Percentiles rank a stretch among this genome's conserved stretches.
phyloP scores from a whole-genome alignment of 129 eudicot genomes.

The Arctium lappa region DNA sequence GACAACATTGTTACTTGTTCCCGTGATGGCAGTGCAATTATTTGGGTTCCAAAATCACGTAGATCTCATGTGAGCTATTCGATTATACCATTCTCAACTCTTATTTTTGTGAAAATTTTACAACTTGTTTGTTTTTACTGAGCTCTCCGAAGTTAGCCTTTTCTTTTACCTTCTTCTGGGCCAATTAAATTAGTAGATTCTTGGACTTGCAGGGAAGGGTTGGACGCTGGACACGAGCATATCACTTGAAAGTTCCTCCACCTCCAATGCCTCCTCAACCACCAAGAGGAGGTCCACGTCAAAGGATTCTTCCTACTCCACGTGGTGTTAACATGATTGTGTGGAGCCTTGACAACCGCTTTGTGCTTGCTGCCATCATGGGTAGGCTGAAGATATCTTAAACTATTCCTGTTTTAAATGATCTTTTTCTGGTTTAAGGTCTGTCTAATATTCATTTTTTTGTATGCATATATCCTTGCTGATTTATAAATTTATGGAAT shows the following conservation, averaged over 20 bases:
- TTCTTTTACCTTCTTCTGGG: background rate
- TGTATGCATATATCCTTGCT: conserved; percentile 9
- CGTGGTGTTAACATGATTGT: conserved; percentile 99
- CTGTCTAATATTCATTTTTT: background rate
- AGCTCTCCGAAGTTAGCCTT: background rate
- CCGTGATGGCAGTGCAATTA: conserved; percentile 98
- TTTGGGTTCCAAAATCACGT: conserved; percentile 95
- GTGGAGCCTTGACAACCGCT: conserved; percentile 98
- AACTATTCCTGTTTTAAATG: background rate
- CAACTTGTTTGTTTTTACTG: background rate
- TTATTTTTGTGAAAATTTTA: background rate
- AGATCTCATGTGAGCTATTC: conserved; percentile 84
- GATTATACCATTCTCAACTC: conserved; percentile 6
- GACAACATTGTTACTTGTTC: conserved; percentile 98
- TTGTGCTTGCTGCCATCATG: conserved; percentile 99
- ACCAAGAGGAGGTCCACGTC: conserved; percentile 92
- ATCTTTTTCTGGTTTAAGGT: background rate
- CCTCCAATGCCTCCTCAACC: conserved; percentile 95
- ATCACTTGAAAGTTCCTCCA: conserved; percentile 93
- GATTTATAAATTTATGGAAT: conserved; percentile 10
- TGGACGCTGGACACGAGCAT: conserved; percentile 92
- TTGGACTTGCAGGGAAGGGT: conserved; percentile 61
- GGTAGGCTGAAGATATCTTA: conserved; percentile 46
- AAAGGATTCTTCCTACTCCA: conserved; percentile 86
- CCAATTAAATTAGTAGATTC: background rate